Percentiles rank a stretch among this genome's conserved stretches.
Evolutionary conservation across 495 filamentous ascomycete species (phyloP).

Genomic region (Hypomontagnella monticulosa): DNA sequence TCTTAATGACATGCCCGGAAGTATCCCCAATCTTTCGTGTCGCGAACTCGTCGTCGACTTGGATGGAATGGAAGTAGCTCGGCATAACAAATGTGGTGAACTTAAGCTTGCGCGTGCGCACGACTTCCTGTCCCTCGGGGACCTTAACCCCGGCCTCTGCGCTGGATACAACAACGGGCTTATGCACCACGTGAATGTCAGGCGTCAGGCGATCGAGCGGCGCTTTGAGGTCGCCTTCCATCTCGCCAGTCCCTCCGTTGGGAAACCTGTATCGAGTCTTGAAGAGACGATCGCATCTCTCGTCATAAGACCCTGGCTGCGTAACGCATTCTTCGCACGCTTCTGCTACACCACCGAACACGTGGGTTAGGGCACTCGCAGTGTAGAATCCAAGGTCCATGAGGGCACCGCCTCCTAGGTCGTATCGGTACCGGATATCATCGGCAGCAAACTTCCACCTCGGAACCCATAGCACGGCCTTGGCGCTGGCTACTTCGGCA

Average conservation of each 20-base stretch:
- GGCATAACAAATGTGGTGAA: constrained; percentile 54
- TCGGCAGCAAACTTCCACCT: constrained; percentile 45
- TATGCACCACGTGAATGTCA: constrained; percentile 54
- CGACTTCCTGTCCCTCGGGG: constrained; percentile 48
- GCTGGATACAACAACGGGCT: constrained; percentile 39
- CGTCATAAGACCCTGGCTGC: constrained; percentile 43
- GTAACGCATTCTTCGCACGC: constrained; percentile 50
- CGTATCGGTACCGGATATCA: constrained; percentile 66
- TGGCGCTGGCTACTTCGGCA: constrained; percentile 50
- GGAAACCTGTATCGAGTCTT: constrained; percentile 55
- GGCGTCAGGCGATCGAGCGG: constrained; percentile 41
- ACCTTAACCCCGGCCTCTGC: constrained; percentile 48
- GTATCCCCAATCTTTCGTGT: constrained; percentile 45
- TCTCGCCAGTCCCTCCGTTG: constrained; percentile 52
- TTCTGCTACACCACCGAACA: constrained; percentile 51
- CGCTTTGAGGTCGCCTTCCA: constrained; percentile 49
- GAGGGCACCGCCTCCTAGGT: constrained; percentile 64
- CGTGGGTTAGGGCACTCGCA: constrained; percentile 51
- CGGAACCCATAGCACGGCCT: constrained; percentile 44
- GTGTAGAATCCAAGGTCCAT: constrained; percentile 68
- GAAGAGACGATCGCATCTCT: constrained; percentile 53
- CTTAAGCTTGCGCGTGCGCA: constrained; percentile 53
- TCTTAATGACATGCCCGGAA: constrained; percentile 44
- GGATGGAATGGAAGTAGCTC: constrained; percentile 61
- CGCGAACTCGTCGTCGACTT: constrained; percentile 56